Base-by-base conservation (phyloP, 768 basidiomycete genomes). In the Boletus rex-veris region DNA sequence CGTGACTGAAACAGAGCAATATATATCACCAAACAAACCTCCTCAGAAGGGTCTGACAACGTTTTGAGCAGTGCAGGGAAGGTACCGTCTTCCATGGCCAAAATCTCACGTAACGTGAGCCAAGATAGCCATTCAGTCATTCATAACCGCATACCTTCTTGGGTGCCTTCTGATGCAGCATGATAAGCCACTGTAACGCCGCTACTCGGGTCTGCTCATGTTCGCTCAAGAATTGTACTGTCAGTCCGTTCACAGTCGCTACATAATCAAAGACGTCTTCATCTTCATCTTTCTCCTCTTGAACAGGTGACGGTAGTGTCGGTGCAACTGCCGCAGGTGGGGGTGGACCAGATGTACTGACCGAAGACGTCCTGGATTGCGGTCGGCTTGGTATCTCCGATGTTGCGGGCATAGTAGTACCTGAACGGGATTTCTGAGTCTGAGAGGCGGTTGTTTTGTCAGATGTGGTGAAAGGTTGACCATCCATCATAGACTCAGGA, bases 81-180 rank as follows among this genome's bases (percentile, higher is more conserved):
- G 3, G 95, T 98, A 16, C 92, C 94, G 61, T 98, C 96, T 63
- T 98, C 92, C 84, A 96, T 89, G 0, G 92, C 89, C 41, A 98
- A 75, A 57, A 97, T 96, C 95, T 98, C 43, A 5, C 0, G 46
- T 10, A 24, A 6, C 5, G 38, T 62, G 16, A 58, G 51, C 30
- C 16, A 24, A 48, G 26, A 38, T 14, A n/a, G 43, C 35, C 8
- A 15, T 7, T 6, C 10, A 4, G 18, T 28, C 16, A 41, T 26
- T 6, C 4, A 18, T 6, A 33, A 48, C 39, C 11, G 49, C 65
- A 43, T 56, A 89, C 94, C 83, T 96, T 96, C 73, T 88, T 91
- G 0, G 97, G 97, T 12, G 94, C 93, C 65, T 98, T 98, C 68
- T 95, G 90, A 72, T 99, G 97, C 48, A 99, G 74, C 97, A 99